Evolutionary conservation across 306 rosid species (phyloP).

Genomic region (Begonia loranthoides): DNA sequence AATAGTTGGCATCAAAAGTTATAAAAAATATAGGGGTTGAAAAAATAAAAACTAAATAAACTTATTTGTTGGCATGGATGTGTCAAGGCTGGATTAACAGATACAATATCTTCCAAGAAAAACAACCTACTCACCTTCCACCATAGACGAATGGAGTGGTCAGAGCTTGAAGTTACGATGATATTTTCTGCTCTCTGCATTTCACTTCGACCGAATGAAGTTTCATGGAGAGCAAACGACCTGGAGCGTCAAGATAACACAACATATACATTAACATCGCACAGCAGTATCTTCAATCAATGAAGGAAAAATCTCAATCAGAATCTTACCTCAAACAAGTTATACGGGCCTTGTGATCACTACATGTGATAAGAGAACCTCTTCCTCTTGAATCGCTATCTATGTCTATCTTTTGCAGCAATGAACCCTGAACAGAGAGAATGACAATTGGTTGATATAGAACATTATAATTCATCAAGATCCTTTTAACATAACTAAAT

Average conservation of each 20-base stretch:
- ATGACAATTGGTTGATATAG: constrained; percentile 6
- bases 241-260: constrained; percentile 31
- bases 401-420: constrained; percentile 18
- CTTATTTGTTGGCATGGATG: no score
- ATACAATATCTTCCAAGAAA: no score
- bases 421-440: constrained; percentile 41
- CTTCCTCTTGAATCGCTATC: constrained; percentile 10
- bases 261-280: background rate
- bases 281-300: background rate
- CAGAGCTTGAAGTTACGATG: constrained; percentile 75
- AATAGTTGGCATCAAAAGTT: no score
- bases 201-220: constrained; percentile 27
- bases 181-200: constrained; percentile 26
- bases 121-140: constrained; percentile 9
- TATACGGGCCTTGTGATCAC: constrained; percentile 59
- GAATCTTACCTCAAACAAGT: constrained; percentile 62
- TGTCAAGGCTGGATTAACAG: no score
- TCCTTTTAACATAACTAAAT: no score
- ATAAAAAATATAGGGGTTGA: no score
- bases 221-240: constrained; percentile 45
- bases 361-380: constrained; percentile 4
- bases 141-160: constrained; percentile 74
- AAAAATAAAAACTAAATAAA: no score
- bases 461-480: background rate
- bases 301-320: background rate